These are phyloP conservation scores for Cardamine chenopodiifolia DNA, from an alignment of 345 rosid genomes.

Conservation along the genomic window DNA sequence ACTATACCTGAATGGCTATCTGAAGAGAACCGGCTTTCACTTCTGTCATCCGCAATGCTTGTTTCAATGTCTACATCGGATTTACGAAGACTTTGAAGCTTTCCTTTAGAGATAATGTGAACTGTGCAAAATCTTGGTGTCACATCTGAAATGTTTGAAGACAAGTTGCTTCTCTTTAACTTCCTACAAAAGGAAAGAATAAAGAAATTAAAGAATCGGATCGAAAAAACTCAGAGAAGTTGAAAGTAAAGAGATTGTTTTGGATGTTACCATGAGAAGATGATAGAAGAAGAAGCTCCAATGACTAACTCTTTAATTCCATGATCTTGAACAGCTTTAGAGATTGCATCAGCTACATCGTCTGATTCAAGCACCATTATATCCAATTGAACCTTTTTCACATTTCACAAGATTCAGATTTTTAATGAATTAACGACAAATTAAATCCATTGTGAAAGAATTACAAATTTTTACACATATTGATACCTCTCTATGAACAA, in stretches of 20 bases:
- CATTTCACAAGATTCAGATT: conserved; percentile 27
- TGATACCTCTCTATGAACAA: conserved; percentile 63
- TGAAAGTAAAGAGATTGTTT: background rate
- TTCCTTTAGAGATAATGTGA: conserved; percentile 73
- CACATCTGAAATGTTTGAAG: conserved; percentile 61
- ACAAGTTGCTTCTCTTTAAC: conserved; percentile 49
- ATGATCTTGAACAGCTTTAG: conserved; percentile 62
- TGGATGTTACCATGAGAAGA: conserved; percentile 63
- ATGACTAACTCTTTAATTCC: conserved; percentile 69
- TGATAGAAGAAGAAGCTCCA: conserved; percentile 70
- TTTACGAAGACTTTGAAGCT: conserved; percentile 67
- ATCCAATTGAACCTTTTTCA: conserved; percentile 63
- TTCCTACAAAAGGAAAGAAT: conserved; percentile 23
- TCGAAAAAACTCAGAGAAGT: background rate
- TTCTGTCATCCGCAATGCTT: conserved; percentile 57
- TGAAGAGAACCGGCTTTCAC: conserved; percentile 49
- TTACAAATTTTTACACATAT: background rate
- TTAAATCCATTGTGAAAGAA: background rate
- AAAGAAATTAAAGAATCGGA: background rate
- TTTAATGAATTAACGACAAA: background rate
- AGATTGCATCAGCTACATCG: conserved; percentile 68
- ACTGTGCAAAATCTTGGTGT: conserved; percentile 74
- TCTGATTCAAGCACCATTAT: conserved; percentile 65
- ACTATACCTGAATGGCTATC: conserved; percentile 52
- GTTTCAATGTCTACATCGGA: conserved; percentile 59